Evolutionary conservation across 2,329 filamentous ascomycete species (phyloP), one percentile per base, ranked within the genome.

Genomic region (Fusarium aywerte): DNA sequence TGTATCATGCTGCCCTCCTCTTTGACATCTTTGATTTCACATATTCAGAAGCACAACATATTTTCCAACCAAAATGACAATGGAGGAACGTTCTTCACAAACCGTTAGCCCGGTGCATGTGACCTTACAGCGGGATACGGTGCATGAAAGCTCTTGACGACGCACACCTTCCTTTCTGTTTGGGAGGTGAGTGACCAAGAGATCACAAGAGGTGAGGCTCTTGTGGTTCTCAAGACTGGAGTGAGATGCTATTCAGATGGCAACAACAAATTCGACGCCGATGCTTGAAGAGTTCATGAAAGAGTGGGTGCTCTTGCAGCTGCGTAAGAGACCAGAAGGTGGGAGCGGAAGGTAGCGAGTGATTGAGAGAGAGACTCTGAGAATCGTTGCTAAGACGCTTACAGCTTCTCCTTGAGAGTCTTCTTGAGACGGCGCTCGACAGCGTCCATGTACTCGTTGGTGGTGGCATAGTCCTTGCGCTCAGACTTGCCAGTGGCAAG

Each of bases 361-460:
- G 21, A 43, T 38, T 33, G 50, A 15, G 51, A 53, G 51, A 53
- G 54, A 44, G 43, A 45, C 23, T 40, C 48, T 39, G 39, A 40
- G 53, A 44, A 38, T 53, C 35, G 44, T 45, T 57, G 49, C 29
- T 25, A 42, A 60, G 18, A 44, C 25, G 44, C 74, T 78, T 84
- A 93, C 81, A 93, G 79, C 87, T 93, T 93, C 82, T 89, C 85
- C 84, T 90, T 91, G 74, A 97, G 83, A 72, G 88, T 88, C 68
- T 83, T 83, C 88, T 95, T 94, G 83, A 99, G 86, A 76, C 93
- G 86, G 81, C 88, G 90, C 89, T 98, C 95, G 49, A 98, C 95
- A 38, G 95, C 95, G 76, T 91, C 88, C 76, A 99, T 83, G 84
- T 98, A 99, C 83, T 97, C 91, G 72, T 85, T 87, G 58, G 95